These are phyloP conservation scores for Eucalyptus leucophloia DNA, from an alignment of 345 rosid species.

Conservation along the genomic window DNA sequence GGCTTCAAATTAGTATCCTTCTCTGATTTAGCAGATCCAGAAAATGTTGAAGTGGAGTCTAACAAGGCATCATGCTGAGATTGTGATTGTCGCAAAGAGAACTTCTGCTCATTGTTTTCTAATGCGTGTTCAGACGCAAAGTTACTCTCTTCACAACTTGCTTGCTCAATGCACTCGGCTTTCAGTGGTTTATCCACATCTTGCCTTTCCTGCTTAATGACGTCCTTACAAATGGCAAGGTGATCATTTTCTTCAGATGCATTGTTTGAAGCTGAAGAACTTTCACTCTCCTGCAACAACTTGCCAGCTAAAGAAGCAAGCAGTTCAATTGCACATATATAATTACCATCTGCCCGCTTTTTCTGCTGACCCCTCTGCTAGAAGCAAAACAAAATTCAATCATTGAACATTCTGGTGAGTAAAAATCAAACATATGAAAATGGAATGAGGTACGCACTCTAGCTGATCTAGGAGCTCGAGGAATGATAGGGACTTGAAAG, in stretches of 20 bases:
- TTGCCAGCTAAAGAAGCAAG: conserved; percentile 89
- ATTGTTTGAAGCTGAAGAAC: conserved; percentile 64
- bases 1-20: conserved; percentile 7
- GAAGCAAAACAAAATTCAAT: conserved; percentile 5
- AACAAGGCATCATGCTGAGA: conserved; percentile 5
- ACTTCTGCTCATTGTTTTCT: not conserved
- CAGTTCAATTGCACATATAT: conserved; percentile 67
- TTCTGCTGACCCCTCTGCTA: conserved; percentile 41
- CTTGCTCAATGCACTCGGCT: conserved; percentile 15
- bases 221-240: conserved; percentile 10
- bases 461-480: conserved; percentile 78
- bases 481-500: conserved; percentile 46
- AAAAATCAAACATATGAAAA: not conserved
- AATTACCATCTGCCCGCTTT: conserved; percentile 24
- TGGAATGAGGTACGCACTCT: conserved; percentile 32
- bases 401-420: not conserved
- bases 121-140: not conserved
- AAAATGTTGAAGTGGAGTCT: conserved; percentile 9
- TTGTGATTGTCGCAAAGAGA: not conserved
- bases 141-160: conserved; percentile 16
- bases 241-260: conserved; percentile 49
- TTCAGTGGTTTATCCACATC: conserved; percentile 22
- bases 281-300: conserved; percentile 70
- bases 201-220: conserved; percentile 22
- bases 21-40: conserved; percentile 6